A percentile compares a stretch with the other conserved stretches of the same genome.
These are phyloP conservation scores for Cyclospora cayetanensis DNA, from an alignment of 169 alveolate genomes.

Conservation along the genomic window DNA sequence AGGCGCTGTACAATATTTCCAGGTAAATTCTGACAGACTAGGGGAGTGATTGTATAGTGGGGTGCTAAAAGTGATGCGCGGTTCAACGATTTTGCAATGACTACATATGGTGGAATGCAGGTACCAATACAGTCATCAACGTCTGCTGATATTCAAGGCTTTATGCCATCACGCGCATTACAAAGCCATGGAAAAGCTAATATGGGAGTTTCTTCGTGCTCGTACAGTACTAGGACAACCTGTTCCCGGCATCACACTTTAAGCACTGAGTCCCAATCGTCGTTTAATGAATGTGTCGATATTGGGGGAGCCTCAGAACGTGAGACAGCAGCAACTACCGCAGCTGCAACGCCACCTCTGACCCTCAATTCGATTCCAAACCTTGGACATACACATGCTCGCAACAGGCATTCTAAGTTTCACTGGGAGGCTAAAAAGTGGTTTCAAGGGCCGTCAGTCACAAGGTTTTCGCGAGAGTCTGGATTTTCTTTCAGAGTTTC, in stretches of 20 bases:
- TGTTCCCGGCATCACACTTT: background rate
- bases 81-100: background rate
- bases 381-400: background rate
- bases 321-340: constrained; percentile 58
- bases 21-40: no score
- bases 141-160: background rate
- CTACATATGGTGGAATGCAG: constrained; percentile 6
- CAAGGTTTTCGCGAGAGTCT: background rate
- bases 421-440: background rate
- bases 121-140: background rate
- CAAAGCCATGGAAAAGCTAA: no score
- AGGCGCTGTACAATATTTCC: no score
- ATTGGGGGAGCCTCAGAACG: constrained; percentile 12
- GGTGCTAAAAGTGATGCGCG: no score
- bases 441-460: background rate
- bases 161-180: no score
- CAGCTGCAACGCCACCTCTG: constrained; percentile 55
- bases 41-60: no score
- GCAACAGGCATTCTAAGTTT: background rate
- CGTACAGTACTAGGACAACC: background rate
- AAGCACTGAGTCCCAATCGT: background rate
- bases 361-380: background rate
- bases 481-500: background rate
- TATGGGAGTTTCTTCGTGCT: background rate
- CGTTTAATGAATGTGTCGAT: background rate